Evolutionary conservation across 345 rosid species (phyloP), one percentile per base, ranked within the genome.

Genomic region (Lumnitzera littorea): DNA sequence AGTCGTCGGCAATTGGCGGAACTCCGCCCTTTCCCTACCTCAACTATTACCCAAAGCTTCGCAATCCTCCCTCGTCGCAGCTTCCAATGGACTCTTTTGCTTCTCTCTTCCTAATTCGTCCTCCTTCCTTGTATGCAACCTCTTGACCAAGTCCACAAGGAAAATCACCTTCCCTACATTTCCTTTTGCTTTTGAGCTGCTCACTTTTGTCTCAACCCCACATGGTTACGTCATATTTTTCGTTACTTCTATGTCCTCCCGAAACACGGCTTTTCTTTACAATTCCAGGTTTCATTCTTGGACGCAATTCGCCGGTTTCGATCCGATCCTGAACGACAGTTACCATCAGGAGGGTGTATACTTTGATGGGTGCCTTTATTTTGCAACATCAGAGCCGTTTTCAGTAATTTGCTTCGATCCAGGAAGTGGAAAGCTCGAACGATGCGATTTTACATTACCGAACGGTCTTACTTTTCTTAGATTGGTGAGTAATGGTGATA

Each of bases 71-170:
- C 87, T 83, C 17, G 71, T 85, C 43, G 86, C 98, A 2, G 66
- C 86, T 2, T 78, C 88, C n/a, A 87, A 88, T 27, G 87, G 90
- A 41, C 84, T 91, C 55, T 66, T 86, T 49, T 88, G 95, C 48
- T 72, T 83, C 65, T 86, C 84, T 13, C 62, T 77, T 57, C 88
- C 88, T 4, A 64, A 52, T 46, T 70, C 75, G 23, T 67, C 70
- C 31, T 78, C 86, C 43, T 78, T 91, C 54, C 69, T 83, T 13
- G 80, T 91, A 12, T 83, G 84, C 76, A 91, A 91, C 62, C 75
- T 82, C 1, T 48, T 89, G 61, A 60, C 92, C 16, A 79, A 71
- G 74, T 86, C 95, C 47, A 82, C 80, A 5, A 72, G 87, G 67
- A 43, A 74, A n/a, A 56, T 89, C 17, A 64, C 74, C 50, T 82